A percentile compares a stretch with the other conserved stretches of the same genome.
Conservation (phyloP, 176 grass and related monocot genomes). For the Rhynchospora breviuscula region DNA sequence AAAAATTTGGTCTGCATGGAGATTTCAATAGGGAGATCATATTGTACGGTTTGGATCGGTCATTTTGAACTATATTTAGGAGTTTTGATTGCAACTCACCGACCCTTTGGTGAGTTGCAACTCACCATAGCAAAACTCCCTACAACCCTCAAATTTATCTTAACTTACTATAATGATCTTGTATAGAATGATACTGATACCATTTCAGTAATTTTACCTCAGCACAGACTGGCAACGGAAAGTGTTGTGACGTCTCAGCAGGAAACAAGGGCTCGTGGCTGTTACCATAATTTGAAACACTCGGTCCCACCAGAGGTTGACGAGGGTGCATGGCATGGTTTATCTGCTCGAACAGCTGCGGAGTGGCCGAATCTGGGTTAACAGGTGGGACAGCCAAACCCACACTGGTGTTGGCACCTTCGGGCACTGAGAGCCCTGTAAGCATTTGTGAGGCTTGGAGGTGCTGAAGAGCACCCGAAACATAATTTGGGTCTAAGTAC, state of each 20-base stretch:
- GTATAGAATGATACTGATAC: not conserved
- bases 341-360: slow-evolving; percentile 39
- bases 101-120: too few species aligned
- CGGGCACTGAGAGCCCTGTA: slow-evolving; percentile 43
- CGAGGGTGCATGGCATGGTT: slow-evolving; percentile 40
- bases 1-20: too few species aligned
- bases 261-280: slow-evolving; percentile 40
- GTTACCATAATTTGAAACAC: slow-evolving; percentile 35
- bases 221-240: slow-evolving; percentile 58
- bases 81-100: too few species aligned
- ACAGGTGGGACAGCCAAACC: slow-evolving; percentile 36
- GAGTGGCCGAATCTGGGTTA: slow-evolving; percentile 58
- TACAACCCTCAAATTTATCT: not conserved
- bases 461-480: slow-evolving; percentile 64
- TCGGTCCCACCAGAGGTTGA: slow-evolving; percentile 30
- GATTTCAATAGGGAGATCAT: too few species aligned
- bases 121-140: too few species aligned
- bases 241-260: slow-evolving; percentile 44
- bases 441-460: slow-evolving; percentile 71
- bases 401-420: slow-evolving; percentile 30
- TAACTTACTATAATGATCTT: not conserved
- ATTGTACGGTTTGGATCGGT: too few species aligned
- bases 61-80: too few species aligned
- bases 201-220: slow-evolving; percentile 43
- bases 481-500: slow-evolving; percentile 64